Percentiles rank a stretch among this genome's conserved stretches.
Conservation (phyloP, 805 yeast genomes). For the Hanseniaspora nectarophila region DNA sequence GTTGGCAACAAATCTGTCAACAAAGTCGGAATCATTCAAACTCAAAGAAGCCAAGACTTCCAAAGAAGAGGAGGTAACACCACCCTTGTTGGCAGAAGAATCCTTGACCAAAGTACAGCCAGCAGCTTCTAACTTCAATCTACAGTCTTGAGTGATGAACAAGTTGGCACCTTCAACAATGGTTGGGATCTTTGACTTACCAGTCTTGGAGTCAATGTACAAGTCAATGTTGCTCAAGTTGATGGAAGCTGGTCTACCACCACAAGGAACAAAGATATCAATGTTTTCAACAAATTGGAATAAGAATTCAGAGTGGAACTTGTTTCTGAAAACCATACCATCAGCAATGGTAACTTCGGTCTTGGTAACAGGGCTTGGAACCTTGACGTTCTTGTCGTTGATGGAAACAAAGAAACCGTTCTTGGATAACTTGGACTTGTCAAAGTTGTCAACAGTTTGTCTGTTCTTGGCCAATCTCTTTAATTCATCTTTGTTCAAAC, state of each 20-base stretch:
- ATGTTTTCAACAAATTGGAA: slow-evolving; percentile 52
- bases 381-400: slow-evolving; percentile 65
- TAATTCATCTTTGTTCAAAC: slow-evolving; percentile 71
- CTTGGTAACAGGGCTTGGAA: slow-evolving; percentile 53
- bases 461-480: slow-evolving; percentile 66
- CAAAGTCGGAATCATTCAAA: slow-evolving; percentile 73
- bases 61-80: slow-evolving; percentile 91
- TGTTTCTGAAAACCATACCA: slow-evolving; percentile 83
- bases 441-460: slow-evolving; percentile 58
- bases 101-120: slow-evolving; percentile 85
- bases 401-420: slow-evolving; percentile 74
- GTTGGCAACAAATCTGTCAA: slow-evolving; percentile 56
- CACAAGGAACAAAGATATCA: slow-evolving; percentile 92
- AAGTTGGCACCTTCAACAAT: slow-evolving; percentile 96
- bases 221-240: slow-evolving; percentile 68
- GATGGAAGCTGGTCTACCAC: slow-evolving; percentile 96
- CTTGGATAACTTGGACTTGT: slow-evolving; percentile 51
- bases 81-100: slow-evolving; percentile 96
- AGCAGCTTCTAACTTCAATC: slow-evolving; percentile 69
- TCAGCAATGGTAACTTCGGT: slow-evolving; percentile 44
- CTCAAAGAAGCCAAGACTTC: slow-evolving; percentile 92
- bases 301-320: slow-evolving; percentile 63
- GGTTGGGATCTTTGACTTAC: slow-evolving; percentile 66
- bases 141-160: slow-evolving; percentile 89
- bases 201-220: slow-evolving; percentile 63